phyloP scores from a whole-genome alignment of 164 flowering plant species.

The Taxillus chinensis region DNA sequence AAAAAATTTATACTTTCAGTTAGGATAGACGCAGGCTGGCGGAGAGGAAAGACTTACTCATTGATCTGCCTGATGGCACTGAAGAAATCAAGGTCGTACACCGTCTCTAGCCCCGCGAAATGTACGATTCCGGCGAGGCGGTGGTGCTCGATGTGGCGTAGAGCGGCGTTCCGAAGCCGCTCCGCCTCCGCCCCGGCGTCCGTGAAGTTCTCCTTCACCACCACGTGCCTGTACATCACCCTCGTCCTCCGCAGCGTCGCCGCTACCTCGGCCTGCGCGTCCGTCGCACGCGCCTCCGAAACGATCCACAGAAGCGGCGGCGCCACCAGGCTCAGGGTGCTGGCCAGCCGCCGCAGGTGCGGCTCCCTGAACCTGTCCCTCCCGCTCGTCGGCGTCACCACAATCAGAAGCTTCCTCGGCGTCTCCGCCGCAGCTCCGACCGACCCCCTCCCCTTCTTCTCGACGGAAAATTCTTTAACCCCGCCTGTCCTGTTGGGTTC shows the following conservation, averaged over 20 bases:
- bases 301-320: constrained; percentile 84
- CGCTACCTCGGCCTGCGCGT: constrained; percentile 26
- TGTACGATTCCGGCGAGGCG: constrained; percentile 79
- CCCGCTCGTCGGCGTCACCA: constrained; percentile 48
- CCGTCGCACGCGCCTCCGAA: constrained; percentile 41
- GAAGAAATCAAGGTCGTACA: constrained; percentile 73
- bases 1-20: no score
- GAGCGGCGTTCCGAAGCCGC: constrained; percentile 69
- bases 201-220: constrained; percentile 61
- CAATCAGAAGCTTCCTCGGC: constrained; percentile 37
- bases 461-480: background rate
- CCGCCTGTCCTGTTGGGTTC: background rate
- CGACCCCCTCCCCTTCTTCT: background rate
- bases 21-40: no score
- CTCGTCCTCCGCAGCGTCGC: constrained; percentile 64
- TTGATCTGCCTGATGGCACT: constrained; percentile 46
- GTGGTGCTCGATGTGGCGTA: constrained; percentile 83
- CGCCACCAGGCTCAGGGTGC: constrained; percentile 55
- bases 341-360: constrained; percentile 42
- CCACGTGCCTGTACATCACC: constrained; percentile 87
- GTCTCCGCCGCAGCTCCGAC: constrained; percentile 8
- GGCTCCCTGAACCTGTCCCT: constrained; percentile 25
- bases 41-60: constrained; percentile 39
- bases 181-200: constrained; percentile 44
- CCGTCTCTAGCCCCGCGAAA: constrained; percentile 59